Percentiles rank a stretch among this genome's conserved stretches.
Conservation (phyloP, 208 protist genomes). For the Acanthamoeba sp. region DNA sequence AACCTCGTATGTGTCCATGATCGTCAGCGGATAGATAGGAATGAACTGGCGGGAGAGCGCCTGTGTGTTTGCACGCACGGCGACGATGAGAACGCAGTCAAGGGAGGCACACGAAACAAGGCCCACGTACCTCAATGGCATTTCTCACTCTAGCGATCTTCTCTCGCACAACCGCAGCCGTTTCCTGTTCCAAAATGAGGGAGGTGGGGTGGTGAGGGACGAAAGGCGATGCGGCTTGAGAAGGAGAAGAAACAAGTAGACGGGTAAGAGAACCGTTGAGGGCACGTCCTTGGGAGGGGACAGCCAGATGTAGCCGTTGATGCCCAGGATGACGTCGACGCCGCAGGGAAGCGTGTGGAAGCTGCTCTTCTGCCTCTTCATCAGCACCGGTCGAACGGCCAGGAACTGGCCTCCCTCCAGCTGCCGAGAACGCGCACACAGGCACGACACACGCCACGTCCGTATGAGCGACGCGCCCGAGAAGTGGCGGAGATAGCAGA, state of each 20-base stretch:
- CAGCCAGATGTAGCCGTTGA: slow-evolving; percentile 89
- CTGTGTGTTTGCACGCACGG: not conserved
- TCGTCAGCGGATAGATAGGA: slow-evolving; percentile 72
- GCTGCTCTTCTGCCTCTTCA: slow-evolving; percentile 88
- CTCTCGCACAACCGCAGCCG: slow-evolving; percentile 10
- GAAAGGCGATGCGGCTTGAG: not conserved
- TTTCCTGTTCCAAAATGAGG: slow-evolving; percentile 45
- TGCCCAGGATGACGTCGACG: slow-evolving; percentile 89
- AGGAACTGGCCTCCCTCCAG: slow-evolving; percentile 79
- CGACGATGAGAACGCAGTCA: not conserved
- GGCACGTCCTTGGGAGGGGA: slow-evolving; percentile 58
- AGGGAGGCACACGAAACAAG: not conserved
- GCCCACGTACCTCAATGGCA: slow-evolving; percentile 33
- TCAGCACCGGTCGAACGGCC: slow-evolving; percentile 77
- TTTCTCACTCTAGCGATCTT: slow-evolving; percentile 81
- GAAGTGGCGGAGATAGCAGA: not conserved
- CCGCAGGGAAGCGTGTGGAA: slow-evolving; percentile 87
- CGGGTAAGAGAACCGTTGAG: no score
- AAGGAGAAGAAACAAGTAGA: not conserved
- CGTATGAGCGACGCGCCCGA: not conserved
- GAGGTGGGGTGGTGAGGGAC: not conserved
- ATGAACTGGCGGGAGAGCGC: slow-evolving; percentile 72
- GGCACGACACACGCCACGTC: not conserved
- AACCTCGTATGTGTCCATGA: slow-evolving; percentile 82
- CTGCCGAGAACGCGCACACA: slow-evolving; percentile 12